Evolutionary conservation across 805 yeast species (phyloP).

Genomic region (Dipodascopsis uninucleata): DNA sequence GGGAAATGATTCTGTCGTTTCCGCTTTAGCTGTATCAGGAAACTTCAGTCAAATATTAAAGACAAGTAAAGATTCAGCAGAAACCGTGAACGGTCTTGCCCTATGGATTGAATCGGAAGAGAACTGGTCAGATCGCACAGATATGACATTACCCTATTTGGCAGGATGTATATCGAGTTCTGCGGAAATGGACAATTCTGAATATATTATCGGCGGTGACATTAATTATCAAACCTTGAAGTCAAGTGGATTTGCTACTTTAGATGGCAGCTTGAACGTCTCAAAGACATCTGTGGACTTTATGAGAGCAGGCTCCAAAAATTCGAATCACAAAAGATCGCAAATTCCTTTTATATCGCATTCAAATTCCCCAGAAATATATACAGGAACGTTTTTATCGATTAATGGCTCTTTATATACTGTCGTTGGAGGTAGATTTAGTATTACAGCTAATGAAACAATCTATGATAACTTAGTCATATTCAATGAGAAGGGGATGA

Average conservation of each 20-base stretch:
- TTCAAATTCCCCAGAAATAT: constrained; percentile 22
- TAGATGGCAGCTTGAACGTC: constrained; percentile 4
- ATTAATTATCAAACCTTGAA: constrained; percentile 10
- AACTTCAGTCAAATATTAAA: constrained; percentile 24
- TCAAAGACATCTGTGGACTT: too few species aligned
- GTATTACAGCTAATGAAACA: constrained; percentile 24
- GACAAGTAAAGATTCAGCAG: constrained; percentile 2
- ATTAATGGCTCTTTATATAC: constrained; percentile 39
- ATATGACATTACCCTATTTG: constrained; percentile 15
- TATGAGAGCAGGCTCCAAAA: too few species aligned
- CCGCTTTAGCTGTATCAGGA: constrained; percentile 32
- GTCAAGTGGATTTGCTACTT: constrained; percentile 13
- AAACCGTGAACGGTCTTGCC: constrained; percentile 22
- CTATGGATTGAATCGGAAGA: constrained; percentile 24
- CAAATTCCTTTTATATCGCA: too few species aligned
- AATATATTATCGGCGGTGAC: constrained; percentile 18
- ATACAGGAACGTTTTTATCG: constrained; percentile 46
- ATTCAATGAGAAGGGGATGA: constrained; percentile 31
- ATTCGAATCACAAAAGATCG: too few species aligned
- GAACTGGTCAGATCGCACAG: constrained; percentile 15
- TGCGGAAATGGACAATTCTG: background rate
- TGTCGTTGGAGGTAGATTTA: constrained; percentile 59
- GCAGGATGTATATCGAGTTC: constrained; percentile 18
- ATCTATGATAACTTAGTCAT: constrained; percentile 34
- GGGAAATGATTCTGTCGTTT: constrained; percentile 6